These are phyloP conservation scores for Phyllostachys edulis DNA, from an alignment of 176 grass and related monocot genomes.

Conservation along the genomic window DNA sequence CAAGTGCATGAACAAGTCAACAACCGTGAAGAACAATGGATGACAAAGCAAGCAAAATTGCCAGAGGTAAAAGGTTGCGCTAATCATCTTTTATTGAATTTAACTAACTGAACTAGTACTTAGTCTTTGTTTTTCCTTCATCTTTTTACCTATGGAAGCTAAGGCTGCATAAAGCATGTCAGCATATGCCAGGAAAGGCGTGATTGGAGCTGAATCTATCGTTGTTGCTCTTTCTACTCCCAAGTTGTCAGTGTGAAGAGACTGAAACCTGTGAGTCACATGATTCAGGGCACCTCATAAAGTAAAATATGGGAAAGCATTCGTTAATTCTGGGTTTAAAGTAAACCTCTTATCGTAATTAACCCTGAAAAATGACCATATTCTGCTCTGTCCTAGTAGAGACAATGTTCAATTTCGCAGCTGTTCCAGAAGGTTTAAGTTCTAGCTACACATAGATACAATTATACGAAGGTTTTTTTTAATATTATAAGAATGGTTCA, in stretches of 20 bases:
- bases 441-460: neutral
- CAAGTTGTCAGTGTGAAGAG: neutral
- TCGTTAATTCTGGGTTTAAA: neutral
- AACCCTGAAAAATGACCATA: neutral
- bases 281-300: constrained; percentile 7
- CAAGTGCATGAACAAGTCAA: neutral
- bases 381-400: neutral
- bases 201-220: neutral
- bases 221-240: neutral
- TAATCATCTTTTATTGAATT: too few relatives aligned
- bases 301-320: neutral
- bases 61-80: neutral
- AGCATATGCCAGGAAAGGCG: neutral
- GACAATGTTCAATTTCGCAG: neutral
- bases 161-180: neutral
- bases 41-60: neutral
- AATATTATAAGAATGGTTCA: neutral
- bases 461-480: too few relatives aligned
- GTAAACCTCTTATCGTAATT: neutral
- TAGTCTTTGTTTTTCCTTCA: too few relatives aligned
- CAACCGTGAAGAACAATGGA: neutral
- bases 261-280: constrained; percentile 15
- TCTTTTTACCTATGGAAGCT: neutral
- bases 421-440: neutral
- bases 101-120: too few relatives aligned